A percentile compares a stretch with the other conserved stretches of the same genome.
These are phyloP conservation scores for Coelastrella sp. DNA, from an alignment of 139 green algal species.

Conservation along the genomic window DNA sequence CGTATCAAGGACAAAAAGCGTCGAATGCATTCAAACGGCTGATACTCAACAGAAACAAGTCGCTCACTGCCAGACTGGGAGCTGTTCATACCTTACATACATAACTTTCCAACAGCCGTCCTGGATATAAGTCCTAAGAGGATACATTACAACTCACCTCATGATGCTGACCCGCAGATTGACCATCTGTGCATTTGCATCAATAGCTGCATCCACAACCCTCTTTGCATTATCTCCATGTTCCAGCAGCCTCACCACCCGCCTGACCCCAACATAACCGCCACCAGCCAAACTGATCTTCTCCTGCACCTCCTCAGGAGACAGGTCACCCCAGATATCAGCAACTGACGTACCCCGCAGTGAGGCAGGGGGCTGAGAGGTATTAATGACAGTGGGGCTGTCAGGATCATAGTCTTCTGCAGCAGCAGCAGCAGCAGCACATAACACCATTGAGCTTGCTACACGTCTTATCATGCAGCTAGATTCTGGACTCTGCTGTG, in stretches of 20 bases:
- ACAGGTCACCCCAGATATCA: constrained; percentile 18
- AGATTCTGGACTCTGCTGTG: too few relatives aligned
- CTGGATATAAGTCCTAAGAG: too few relatives aligned
- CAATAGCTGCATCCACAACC: constrained; percentile 71
- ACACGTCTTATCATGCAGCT: too few relatives aligned
- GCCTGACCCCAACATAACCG: constrained; percentile 86
- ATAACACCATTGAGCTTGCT: neutral
- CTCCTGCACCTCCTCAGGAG: constrained; percentile 54
- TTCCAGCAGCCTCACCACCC: constrained; percentile 83
- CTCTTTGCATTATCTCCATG: constrained; percentile 63
- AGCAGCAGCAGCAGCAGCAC: neutral
- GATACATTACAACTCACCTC: constrained; percentile 60
- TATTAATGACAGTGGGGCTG: neutral
- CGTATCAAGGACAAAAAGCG: neutral
- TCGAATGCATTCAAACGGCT: neutral
- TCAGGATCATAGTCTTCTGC: constrained; percentile 32
- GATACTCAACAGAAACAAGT: neutral
- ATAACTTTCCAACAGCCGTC: too few relatives aligned
- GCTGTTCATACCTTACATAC: too few relatives aligned
- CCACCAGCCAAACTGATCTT: constrained; percentile 68
- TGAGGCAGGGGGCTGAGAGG: neutral
- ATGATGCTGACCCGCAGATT: constrained; percentile 93
- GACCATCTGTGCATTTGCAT: constrained; percentile 79
- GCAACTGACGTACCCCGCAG: neutral
- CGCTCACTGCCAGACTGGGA: too few relatives aligned